A percentile compares a stretch with the other conserved stretches of the same genome.
Conservation (phyloP, 208 protist species). For the Crithidia acanthocephali region DNA sequence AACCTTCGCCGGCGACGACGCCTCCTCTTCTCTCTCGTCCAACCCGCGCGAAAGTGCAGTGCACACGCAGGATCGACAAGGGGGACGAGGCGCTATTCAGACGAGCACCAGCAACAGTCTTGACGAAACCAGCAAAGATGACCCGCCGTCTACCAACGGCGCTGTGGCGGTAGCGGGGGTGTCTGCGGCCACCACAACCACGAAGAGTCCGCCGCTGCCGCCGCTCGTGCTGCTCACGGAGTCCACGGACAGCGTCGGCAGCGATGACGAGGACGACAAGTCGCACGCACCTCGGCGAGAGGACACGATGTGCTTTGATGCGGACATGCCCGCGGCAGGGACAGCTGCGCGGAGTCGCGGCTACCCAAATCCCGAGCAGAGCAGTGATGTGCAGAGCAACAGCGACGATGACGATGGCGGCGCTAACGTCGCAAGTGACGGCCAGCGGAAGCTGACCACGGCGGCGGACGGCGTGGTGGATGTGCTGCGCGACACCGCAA, state of each 20-base stretch:
- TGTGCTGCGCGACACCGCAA: slow-evolving; percentile 23
- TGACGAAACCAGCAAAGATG: background rate
- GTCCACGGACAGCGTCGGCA: slow-evolving; percentile 1
- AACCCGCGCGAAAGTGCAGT: background rate
- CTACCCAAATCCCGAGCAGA: background rate
- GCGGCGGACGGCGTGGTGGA: slow-evolving; percentile 17
- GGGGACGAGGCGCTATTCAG: background rate
- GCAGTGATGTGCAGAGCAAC: background rate
- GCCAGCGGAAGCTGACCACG: background rate
- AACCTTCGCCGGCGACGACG: slow-evolving; percentile 4
- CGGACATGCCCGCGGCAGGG: background rate
- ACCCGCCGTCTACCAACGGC: background rate
- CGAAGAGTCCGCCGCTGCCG: slow-evolving; percentile 15
- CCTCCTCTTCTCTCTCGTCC: background rate
- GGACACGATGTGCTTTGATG: slow-evolving; percentile 10
- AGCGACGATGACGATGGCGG: background rate
- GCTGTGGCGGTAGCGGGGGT: background rate
- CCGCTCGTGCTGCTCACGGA: slow-evolving; percentile 27
- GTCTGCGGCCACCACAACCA: background rate
- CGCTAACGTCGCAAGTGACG: background rate
- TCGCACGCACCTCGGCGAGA: background rate
- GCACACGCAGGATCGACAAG: background rate
- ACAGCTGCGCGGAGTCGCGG: background rate
- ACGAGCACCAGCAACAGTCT: background rate
- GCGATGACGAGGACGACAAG: background rate